Percentiles rank a stretch among this genome's conserved stretches.
These are phyloP conservation scores for Parachaetomium inaequale DNA, from an alignment of 495 filamentous ascomycete species.

Conservation along the genomic window DNA sequence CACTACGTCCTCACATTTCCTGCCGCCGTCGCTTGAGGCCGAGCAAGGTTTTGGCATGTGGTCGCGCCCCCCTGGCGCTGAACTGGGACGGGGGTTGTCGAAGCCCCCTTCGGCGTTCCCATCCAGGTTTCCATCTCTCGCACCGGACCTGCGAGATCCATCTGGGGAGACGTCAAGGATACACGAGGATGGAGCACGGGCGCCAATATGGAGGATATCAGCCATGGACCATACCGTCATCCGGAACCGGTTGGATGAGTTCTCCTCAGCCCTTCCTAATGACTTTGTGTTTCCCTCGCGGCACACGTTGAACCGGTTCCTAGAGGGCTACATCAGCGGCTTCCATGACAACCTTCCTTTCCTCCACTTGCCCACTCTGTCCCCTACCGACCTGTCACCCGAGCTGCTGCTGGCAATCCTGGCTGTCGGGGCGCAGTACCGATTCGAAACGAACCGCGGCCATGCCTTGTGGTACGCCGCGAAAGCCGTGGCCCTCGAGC, in stretches of 20 bases:
- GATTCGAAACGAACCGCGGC: constrained; percentile 64
- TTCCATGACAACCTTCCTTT: constrained; percentile 69
- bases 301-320: constrained; percentile 60
- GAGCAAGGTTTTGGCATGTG: constrained; percentile 46
- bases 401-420: constrained; percentile 62
- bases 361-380: constrained; percentile 61
- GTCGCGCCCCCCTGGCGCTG: constrained; percentile 35
- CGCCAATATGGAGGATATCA: constrained; percentile 62
- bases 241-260: constrained; percentile 61
- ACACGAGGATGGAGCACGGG: constrained; percentile 41
- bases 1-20: constrained; percentile 45
- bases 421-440: constrained; percentile 64
- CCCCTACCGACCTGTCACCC: constrained; percentile 50
- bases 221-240: constrained; percentile 60
- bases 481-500: constrained; percentile 50
- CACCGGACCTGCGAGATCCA: constrained; percentile 60
- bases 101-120: constrained; percentile 63
- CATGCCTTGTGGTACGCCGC: constrained; percentile 69
- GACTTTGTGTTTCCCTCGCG: constrained; percentile 63
- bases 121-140: constrained; percentile 64
- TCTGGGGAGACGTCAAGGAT: constrained; percentile 42
- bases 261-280: constrained; percentile 61
- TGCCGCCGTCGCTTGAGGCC: constrained; percentile 47
- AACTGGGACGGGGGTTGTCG: constrained; percentile 40
- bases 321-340: constrained; percentile 64